Evolutionary conservation across 495 filamentous ascomycete species (phyloP).

Genomic region (Diplogelasinospora grovesii): DNA sequence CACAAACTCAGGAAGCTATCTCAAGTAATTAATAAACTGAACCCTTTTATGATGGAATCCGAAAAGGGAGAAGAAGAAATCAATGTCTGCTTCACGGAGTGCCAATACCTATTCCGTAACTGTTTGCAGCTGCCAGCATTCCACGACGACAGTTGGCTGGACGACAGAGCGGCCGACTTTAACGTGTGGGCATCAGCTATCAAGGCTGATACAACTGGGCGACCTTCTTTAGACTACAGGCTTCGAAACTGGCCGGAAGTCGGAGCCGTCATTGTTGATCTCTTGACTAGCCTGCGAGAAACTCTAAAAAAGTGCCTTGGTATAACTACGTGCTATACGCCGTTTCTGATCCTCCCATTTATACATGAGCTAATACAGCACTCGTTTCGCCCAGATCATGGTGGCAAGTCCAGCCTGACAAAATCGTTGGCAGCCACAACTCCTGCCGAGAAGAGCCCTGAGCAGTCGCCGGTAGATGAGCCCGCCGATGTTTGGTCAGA

Average conservation of each 20-base stretch:
- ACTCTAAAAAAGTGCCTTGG: neutral
- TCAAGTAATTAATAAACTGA: too few relatives aligned
- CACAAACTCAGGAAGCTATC: too few relatives aligned
- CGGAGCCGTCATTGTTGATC: neutral
- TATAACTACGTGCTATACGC: neutral
- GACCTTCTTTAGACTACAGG: neutral
- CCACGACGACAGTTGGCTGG: neutral
- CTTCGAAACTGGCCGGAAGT: conserved; percentile 1
- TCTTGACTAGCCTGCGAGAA: neutral
- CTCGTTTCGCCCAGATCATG: too few relatives aligned
- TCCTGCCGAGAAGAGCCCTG: neutral
- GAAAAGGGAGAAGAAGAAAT: neutral
- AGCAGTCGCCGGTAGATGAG: neutral
- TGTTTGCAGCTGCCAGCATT: neutral
- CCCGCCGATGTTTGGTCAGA: neutral
- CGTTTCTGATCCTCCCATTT: neutral
- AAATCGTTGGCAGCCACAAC: neutral
- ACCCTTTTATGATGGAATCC: neutral
- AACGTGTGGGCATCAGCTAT: neutral
- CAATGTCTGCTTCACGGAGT: neutral
- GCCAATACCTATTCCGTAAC: neutral
- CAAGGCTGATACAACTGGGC: neutral
- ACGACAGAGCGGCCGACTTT: neutral
- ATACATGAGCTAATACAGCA: too few relatives aligned
- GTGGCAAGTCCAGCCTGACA: too few relatives aligned